Percentiles rank a stretch among this genome's conserved stretches.
Evolutionary conservation across 352 stramenopile genomes (phyloP).

Genomic region (Aphanomyces euteiches): DNA sequence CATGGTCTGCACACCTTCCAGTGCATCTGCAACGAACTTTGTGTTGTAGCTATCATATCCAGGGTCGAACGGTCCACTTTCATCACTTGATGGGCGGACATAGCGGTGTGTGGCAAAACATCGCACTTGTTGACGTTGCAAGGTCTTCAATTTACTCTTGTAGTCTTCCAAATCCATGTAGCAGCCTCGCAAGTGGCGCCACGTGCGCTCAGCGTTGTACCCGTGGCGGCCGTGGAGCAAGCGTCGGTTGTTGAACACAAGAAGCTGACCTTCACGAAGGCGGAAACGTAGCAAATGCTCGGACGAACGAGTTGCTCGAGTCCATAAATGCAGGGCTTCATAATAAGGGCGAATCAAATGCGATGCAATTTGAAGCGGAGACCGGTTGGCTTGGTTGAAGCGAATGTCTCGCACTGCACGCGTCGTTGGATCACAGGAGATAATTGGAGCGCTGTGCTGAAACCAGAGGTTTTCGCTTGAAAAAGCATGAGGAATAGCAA

Average conservation of each 20-base stretch:
- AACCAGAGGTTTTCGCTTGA: constrained; percentile 38
- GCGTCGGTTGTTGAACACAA: constrained; percentile 86
- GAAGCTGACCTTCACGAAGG: constrained; percentile 58
- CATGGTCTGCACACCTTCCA: constrained; percentile 10
- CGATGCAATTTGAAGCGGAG: constrained; percentile 29
- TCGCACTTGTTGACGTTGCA: constrained; percentile 17
- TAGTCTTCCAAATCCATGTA: constrained; percentile 87
- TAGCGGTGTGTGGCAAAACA: constrained; percentile 13
- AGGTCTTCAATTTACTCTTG: constrained; percentile 48
- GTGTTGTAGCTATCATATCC: constrained; percentile 21
- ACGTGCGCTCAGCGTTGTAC: constrained; percentile 48
- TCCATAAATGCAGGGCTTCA: constrained; percentile 40
- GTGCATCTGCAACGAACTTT: constrained; percentile 13
- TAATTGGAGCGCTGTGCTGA: constrained; percentile 33
- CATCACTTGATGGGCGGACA: background rate
- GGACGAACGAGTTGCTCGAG: constrained; percentile 30
- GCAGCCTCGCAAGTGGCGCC: constrained; percentile 76
- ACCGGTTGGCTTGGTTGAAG: constrained; percentile 40
- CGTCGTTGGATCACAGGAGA: constrained; percentile 28
- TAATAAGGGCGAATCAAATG: constrained; percentile 56
- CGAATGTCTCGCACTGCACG: constrained; percentile 33
- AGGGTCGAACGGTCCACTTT: constrained; percentile 14
- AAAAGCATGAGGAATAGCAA: constrained; percentile 35
- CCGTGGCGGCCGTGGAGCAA: constrained; percentile 76
- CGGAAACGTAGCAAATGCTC: constrained; percentile 42